These are phyloP conservation scores for Mortierella sp. DNA, from an alignment of 371 early-diverging fungal genomes.

Conservation along the genomic window DNA sequence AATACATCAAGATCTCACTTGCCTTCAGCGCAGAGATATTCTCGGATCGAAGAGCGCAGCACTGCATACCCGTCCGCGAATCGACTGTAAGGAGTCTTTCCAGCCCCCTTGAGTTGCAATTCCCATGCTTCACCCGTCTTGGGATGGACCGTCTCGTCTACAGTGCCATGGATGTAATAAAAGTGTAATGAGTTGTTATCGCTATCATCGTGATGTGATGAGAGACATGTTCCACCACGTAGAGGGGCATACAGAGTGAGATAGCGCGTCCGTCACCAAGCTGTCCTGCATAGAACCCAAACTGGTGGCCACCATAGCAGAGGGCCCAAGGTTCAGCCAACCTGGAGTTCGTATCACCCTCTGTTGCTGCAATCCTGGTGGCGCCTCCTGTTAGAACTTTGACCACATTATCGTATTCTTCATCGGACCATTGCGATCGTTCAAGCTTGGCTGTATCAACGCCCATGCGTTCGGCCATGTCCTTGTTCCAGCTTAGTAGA, in stretches of 20 bases:
- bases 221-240: neutral
- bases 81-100: constrained; percentile 88
- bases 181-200: too few species aligned
- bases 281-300: constrained; percentile 78
- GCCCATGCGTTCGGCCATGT: constrained; percentile 29
- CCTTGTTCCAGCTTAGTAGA: constrained; percentile 43
- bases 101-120: constrained; percentile 85
- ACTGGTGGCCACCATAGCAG: constrained; percentile 92
- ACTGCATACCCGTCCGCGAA: constrained; percentile 91
- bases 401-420: constrained; percentile 31
- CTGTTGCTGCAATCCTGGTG: constrained; percentile 1
- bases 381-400: constrained; percentile 37
- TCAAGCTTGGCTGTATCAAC: constrained; percentile 19
- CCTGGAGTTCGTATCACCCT: constrained; percentile 16
- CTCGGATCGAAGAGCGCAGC: constrained; percentile 83
- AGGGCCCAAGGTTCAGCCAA: constrained; percentile 84
- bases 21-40: constrained; percentile 87
- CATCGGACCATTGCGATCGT: constrained; percentile 22
- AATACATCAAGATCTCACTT: constrained; percentile 12
- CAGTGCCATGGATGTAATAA: too few species aligned
- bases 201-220: too few species aligned
- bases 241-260: constrained; percentile 69
- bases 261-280: constrained; percentile 93
- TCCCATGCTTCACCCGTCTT: constrained; percentile 71
- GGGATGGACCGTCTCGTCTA: constrained; percentile 54